Percentiles rank a stretch among this genome's conserved stretches.
phyloP scores from a whole-genome alignment of 441 rosid genomes.

The Manihot esculenta region DNA sequence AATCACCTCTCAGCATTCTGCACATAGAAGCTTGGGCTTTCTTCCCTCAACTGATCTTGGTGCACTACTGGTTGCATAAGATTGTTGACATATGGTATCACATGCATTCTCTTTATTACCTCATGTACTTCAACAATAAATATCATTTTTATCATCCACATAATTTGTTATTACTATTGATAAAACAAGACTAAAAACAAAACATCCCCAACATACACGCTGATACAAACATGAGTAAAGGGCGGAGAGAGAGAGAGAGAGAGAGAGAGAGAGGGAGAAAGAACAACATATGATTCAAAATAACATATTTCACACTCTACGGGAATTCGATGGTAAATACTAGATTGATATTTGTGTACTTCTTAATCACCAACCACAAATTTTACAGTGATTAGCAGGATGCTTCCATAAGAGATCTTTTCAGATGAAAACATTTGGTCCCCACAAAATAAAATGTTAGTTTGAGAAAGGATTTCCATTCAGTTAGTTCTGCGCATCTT shows the following conservation, averaged over 20 bases:
- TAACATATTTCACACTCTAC: background rate
- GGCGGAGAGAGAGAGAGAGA: slow-evolving; percentile 1
- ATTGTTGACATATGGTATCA: background rate
- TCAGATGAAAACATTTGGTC: background rate
- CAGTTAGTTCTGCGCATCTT: slow-evolving; percentile 52
- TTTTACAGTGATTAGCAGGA: slow-evolving; percentile 21
- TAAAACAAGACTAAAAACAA: background rate
- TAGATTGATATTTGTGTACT: background rate
- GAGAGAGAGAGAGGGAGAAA: background rate
- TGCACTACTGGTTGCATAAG: background rate
- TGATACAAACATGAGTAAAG: background rate
- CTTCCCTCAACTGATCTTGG: background rate
- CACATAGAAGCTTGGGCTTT: background rate
- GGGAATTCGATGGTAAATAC: background rate
- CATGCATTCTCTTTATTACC: background rate
- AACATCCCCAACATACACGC: background rate
- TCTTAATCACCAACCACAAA: slow-evolving; percentile 6
- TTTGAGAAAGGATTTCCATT: slow-evolving; percentile 14
- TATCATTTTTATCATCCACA: background rate
- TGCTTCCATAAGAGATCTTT: background rate
- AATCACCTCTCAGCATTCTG: background rate
- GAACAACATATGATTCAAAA: background rate
- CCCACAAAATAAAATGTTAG: slow-evolving; percentile 11
- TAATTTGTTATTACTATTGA: background rate
- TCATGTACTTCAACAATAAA: background rate